Conservation (phyloP, 2,329 filamentous ascomycete genomes). For the Elsinoe batatas region DNA sequence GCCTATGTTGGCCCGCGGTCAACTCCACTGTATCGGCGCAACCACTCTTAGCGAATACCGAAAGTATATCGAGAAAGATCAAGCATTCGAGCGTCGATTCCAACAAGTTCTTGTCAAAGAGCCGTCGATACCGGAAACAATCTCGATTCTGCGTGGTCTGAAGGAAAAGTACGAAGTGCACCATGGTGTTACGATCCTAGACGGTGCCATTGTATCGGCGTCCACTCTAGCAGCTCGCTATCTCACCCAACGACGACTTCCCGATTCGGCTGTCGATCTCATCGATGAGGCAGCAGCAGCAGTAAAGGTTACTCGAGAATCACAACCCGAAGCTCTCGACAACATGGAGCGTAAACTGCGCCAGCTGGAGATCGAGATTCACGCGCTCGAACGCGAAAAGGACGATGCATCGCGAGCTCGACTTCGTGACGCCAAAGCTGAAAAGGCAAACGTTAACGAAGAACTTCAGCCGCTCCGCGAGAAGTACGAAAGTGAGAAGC, state of each 20-base stretch:
- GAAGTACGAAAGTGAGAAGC: conserved; percentile 91
- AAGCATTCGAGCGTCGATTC: conserved; percentile 95
- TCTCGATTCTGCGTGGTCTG: conserved; percentile 94
- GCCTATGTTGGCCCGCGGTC: conserved; percentile 93
- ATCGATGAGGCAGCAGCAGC: conserved; percentile 94
- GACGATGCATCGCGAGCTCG: conserved; percentile 84
- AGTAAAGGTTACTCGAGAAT: conserved; percentile 91
- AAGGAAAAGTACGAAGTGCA: conserved; percentile 98
- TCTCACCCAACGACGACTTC: conserved; percentile 78
- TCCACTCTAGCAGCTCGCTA: conserved; percentile 91
- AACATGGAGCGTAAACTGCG: conserved; percentile 82
- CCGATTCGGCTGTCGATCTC: conserved; percentile 92
- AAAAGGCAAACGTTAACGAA: conserved; percentile 89
- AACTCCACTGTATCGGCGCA: conserved; percentile 95
- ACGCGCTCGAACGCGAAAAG: conserved; percentile 85
- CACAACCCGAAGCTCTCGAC: conserved; percentile 90
- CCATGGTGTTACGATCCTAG: conserved; percentile 92
- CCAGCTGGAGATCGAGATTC: conserved; percentile 94
- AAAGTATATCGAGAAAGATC: conserved; percentile 98
- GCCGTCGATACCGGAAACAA: conserved; percentile 74
- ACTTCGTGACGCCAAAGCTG: conserved; percentile 71
- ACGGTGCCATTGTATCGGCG: conserved; percentile 82
- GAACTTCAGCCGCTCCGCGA: conserved; percentile 84
- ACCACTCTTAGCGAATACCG: conserved; percentile 92
- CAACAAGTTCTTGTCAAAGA: conserved; percentile 98